Conservation (phyloP, 352 stramenopile species). For the Globisporangium parvum region DNA sequence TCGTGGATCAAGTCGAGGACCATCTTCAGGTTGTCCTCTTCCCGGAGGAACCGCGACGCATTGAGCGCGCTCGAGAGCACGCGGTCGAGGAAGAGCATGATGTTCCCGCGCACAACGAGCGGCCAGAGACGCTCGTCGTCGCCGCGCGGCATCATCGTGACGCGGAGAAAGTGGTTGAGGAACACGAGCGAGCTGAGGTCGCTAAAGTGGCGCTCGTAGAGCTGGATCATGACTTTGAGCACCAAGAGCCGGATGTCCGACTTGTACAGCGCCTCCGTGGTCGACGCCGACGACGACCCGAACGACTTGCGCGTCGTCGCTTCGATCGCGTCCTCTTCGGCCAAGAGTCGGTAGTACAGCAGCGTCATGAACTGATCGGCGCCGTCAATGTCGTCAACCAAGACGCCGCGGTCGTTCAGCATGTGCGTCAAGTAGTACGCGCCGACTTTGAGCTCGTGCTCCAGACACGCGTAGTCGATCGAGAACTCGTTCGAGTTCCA, state of each 20-base stretch:
- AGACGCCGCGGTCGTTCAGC: slow-evolving; percentile 69
- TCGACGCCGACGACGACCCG: slow-evolving; percentile 21
- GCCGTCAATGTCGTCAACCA: slow-evolving; percentile 75
- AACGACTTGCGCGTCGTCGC: slow-evolving; percentile 10
- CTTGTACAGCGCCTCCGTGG: neutral
- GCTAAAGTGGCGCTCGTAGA: slow-evolving; percentile 78
- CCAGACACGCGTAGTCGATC: slow-evolving; percentile 70
- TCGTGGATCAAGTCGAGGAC: slow-evolving; percentile 70
- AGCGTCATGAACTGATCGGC: slow-evolving; percentile 80
- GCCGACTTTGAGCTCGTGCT: slow-evolving; percentile 73
- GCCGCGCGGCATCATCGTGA: slow-evolving; percentile 66
- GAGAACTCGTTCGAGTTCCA: slow-evolving; percentile 87
- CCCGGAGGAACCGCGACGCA: slow-evolving; percentile 67
- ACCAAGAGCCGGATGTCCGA: slow-evolving; percentile 77
- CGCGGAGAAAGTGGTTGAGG: slow-evolving; percentile 74
- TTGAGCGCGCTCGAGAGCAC: slow-evolving; percentile 78
- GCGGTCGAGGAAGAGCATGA: slow-evolving; percentile 77
- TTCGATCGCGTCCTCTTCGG: slow-evolving; percentile 41
- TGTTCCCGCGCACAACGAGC: slow-evolving; percentile 75
- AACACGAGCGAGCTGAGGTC: slow-evolving; percentile 75
- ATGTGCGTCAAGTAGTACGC: slow-evolving; percentile 81
- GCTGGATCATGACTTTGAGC: slow-evolving; percentile 84
- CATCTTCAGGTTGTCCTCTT: slow-evolving; percentile 70
- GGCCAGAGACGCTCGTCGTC: slow-evolving; percentile 36
- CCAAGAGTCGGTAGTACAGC: slow-evolving; percentile 80